phyloP scores from a whole-genome alignment of 495 filamentous ascomycete species.

The Podospora pseudoanserina region DNA sequence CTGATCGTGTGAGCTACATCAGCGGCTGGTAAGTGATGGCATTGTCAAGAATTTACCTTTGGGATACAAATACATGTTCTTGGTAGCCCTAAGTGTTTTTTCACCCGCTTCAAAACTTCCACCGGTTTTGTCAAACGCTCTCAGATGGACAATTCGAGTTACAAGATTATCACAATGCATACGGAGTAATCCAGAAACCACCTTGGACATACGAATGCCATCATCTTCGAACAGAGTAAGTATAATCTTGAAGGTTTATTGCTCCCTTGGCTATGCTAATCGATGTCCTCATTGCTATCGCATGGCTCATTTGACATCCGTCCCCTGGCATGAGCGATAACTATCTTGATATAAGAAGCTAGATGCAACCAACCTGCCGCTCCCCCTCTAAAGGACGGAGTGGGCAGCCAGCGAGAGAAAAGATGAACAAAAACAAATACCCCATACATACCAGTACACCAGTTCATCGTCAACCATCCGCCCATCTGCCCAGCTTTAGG shows the following conservation, averaged over 20 bases:
- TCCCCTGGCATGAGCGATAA: neutral
- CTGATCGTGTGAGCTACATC: neutral
- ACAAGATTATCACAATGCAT: neutral
- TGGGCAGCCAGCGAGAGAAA: neutral
- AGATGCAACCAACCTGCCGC: neutral
- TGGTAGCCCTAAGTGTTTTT: neutral
- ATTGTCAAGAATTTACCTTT: neutral
- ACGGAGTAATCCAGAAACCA: neutral
- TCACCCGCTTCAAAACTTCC: neutral
- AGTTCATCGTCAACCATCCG: conserved; percentile 1
- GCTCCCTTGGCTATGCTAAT: neutral
- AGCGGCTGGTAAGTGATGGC: neutral
- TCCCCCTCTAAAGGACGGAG: neutral
- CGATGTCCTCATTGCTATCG: neutral
- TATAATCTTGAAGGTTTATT: neutral
- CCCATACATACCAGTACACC: neutral
- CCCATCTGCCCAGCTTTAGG: neutral
- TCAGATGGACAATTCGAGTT: neutral
- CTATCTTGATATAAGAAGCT: neutral
- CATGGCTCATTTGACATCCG: neutral
- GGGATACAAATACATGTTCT: neutral
- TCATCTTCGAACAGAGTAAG: neutral
- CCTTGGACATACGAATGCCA: neutral
- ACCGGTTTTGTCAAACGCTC: neutral
- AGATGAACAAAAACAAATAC: conserved; percentile 6